Evolutionary conservation across 1,139 yeast genomes (phyloP).

Genomic region (Martiniozyma asiatica): DNA sequence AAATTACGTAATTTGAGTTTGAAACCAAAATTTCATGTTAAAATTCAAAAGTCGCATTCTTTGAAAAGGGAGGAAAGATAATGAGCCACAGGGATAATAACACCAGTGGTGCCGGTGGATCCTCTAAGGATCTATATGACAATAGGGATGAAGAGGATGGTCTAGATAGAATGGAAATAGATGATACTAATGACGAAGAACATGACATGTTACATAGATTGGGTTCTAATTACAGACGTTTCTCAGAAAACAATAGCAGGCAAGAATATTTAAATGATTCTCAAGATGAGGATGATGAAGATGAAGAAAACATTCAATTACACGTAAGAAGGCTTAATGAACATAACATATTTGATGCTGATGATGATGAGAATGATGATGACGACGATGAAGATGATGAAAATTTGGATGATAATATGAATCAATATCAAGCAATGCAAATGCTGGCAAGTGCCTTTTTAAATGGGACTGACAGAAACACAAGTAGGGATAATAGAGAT

Average conservation of each 20-base stretch:
- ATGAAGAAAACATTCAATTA: slow-evolving; percentile 10
- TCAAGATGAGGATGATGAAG: slow-evolving; percentile 14
- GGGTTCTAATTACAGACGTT: slow-evolving; percentile 20
- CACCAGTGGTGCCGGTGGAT: too few relatives aligned
- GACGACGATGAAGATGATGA: slow-evolving; percentile 9
- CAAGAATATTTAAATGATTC: slow-evolving; percentile 7
- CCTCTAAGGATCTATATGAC: too few relatives aligned
- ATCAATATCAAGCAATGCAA: slow-evolving; percentile 5
- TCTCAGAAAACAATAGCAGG: slow-evolving; percentile 16
- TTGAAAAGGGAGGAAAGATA: too few relatives aligned
- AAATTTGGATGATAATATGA: slow-evolving; percentile 3
- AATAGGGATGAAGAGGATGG: slow-evolving; percentile 11
- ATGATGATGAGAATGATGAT: slow-evolving; percentile 6
- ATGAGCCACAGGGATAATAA: too few relatives aligned
- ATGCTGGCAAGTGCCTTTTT: slow-evolving; percentile 9
- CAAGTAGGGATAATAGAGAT: not conserved
- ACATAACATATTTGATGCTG: slow-evolving; percentile 9
- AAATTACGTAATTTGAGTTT: not conserved
- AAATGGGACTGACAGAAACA: not conserved
- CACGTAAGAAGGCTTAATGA: slow-evolving; percentile 1
- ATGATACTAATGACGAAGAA: slow-evolving; percentile 20
- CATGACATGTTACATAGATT: slow-evolving; percentile 16
- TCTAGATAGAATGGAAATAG: slow-evolving; percentile 7
- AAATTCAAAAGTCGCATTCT: too few relatives aligned
- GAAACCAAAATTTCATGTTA: not conserved